Conservation (phyloP, 2,329 filamentous ascomycete species). For the Cladophialophora bantiana region DNA sequence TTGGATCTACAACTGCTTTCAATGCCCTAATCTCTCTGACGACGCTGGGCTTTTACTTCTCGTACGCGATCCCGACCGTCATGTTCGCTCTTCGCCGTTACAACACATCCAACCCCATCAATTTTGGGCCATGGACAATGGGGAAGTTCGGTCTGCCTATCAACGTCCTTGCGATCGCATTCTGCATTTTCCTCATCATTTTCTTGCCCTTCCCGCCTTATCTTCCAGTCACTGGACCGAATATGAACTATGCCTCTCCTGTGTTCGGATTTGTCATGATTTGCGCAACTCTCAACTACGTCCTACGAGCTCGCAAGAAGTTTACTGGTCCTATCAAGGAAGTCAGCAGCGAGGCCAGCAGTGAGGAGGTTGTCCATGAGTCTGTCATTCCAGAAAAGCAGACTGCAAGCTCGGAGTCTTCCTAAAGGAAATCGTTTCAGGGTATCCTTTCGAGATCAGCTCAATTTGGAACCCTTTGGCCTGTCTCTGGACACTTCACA, state of each 20-base stretch:
- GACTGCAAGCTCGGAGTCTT: constrained; percentile 7
- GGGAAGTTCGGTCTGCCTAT: constrained; percentile 43
- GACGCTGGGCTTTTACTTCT: constrained; percentile 37
- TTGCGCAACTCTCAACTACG: constrained; percentile 28
- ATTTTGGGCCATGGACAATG: constrained; percentile 43
- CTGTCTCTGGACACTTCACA: neutral
- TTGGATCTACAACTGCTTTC: constrained; percentile 42
- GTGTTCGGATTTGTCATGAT: constrained; percentile 35
- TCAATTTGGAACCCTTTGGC: neutral
- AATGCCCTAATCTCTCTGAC: constrained; percentile 37
- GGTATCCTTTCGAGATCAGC: neutral
- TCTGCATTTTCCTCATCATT: constrained; percentile 44
- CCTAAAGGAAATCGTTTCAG: constrained; percentile 4
- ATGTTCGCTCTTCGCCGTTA: constrained; percentile 28
- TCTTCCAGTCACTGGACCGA: constrained; percentile 45
- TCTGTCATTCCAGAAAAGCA: constrained; percentile 26
- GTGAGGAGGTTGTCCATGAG: constrained; percentile 29
- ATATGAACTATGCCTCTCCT: constrained; percentile 45
- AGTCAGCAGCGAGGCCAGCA: constrained; percentile 29
- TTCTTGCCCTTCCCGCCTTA: constrained; percentile 46
- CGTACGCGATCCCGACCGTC: constrained; percentile 36
- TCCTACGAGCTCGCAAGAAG: constrained; percentile 27
- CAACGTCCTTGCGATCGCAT: constrained; percentile 45
- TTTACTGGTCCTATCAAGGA: constrained; percentile 38
- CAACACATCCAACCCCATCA: constrained; percentile 29